phyloP scores from a whole-genome alignment of 495 filamentous ascomycete species.

The Filosporella fistucella region DNA sequence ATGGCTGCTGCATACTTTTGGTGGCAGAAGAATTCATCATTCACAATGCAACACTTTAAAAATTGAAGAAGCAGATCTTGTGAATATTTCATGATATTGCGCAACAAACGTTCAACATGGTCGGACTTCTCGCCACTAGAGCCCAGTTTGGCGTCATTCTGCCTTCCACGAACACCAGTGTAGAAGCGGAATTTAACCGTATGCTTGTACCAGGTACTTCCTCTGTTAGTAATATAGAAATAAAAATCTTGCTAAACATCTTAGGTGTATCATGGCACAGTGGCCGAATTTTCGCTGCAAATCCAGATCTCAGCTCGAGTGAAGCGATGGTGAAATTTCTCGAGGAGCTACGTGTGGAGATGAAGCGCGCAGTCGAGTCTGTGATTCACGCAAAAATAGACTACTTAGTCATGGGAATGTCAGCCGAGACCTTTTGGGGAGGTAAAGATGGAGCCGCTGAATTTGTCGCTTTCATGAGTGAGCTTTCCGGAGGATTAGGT shows the following conservation, averaged over 20 bases:
- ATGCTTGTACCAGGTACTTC: constrained; percentile 11
- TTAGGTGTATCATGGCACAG: constrained; percentile 14
- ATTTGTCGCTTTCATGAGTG: constrained; percentile 6
- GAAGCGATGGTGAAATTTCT: constrained; percentile 10
- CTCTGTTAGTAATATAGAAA: background rate
- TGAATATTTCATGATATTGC: no score
- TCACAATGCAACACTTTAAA: no score
- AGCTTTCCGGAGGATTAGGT: constrained; percentile 3
- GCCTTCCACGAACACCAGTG: constrained; percentile 13
- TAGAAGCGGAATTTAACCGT: constrained; percentile 11
- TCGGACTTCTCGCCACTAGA: constrained; percentile 9
- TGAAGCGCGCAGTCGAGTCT: constrained; percentile 8
- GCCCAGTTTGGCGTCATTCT: constrained; percentile 13
- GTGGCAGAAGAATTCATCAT: no score
- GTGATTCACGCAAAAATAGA: constrained; percentile 13
- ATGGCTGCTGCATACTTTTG: no score
- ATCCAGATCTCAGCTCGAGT: constrained; percentile 5
- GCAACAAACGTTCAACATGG: constrained; percentile 3
- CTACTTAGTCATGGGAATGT: constrained; percentile 14
- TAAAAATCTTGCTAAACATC: background rate
- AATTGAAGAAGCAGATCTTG: no score
- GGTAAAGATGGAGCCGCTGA: constrained; percentile 3
- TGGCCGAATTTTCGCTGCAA: constrained; percentile 9
- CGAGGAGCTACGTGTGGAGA: constrained; percentile 4
- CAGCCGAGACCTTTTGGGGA: constrained; percentile 12